Evolutionary conservation across 2,329 filamentous ascomycete species (phyloP).

Genomic region (Paracamarosporium sp.): DNA sequence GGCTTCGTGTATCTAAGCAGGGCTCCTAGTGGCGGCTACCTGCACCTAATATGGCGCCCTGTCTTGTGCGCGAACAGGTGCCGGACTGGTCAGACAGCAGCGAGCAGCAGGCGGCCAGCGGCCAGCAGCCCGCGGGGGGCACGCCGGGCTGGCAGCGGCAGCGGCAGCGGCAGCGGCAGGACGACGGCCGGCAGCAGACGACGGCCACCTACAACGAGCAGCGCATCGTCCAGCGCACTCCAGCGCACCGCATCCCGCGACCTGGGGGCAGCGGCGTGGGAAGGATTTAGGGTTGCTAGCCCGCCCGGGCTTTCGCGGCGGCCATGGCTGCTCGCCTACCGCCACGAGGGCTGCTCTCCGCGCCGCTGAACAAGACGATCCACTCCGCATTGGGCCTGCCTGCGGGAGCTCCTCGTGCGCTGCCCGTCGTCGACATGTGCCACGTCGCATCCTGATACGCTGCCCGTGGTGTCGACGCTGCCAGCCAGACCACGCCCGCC

Average conservation of each 20-base stretch:
- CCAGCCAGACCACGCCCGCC: slow-evolving; percentile 13
- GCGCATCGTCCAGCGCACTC: not conserved
- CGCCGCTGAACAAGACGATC: slow-evolving; percentile 2
- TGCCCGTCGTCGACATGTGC: not conserved
- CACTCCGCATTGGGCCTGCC: not conserved
- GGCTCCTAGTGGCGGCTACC: slow-evolving; percentile 44
- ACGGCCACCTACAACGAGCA: not conserved
- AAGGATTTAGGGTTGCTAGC: slow-evolving; percentile 22
- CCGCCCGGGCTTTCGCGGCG: slow-evolving; percentile 15
- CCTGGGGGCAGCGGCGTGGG: slow-evolving; percentile 1
- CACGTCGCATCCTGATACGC: too few species aligned
- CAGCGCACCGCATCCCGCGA: slow-evolving; percentile 1
- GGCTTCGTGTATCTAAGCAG: slow-evolving; percentile 46
- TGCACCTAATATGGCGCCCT: slow-evolving; percentile 38
- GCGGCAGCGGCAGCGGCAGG: too few species aligned
- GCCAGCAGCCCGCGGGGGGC: too few species aligned
- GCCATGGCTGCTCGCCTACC: slow-evolving; percentile 27
- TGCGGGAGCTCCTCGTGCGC: slow-evolving; percentile 3
- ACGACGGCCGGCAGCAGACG: slow-evolving; percentile 11
- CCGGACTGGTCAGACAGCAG: slow-evolving; percentile 3
- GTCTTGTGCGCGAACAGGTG: slow-evolving; percentile 21
- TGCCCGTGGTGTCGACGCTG: too few species aligned
- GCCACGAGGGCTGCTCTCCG: slow-evolving; percentile 31
- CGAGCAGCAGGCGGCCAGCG: too few species aligned
- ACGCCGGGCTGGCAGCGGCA: too few species aligned